phyloP scores from a whole-genome alignment of 768 basidiomycete genomes.

The Boletus fagicola region DNA sequence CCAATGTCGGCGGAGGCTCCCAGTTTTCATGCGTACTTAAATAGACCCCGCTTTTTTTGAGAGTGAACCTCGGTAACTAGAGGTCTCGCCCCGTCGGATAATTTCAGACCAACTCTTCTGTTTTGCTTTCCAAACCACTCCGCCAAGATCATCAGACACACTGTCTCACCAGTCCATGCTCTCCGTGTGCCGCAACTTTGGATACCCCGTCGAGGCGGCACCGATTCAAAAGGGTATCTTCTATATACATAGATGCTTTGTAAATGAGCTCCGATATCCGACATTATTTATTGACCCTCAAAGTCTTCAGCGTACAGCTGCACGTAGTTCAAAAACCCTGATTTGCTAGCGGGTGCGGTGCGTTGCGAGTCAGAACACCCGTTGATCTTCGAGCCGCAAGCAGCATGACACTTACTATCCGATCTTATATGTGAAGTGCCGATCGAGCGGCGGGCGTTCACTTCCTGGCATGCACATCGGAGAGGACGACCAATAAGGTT shows the following conservation, averaged over 20 bases:
- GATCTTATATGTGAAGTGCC: slow-evolving; percentile 29
- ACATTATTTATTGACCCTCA: slow-evolving; percentile 8
- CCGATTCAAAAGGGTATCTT: neutral
- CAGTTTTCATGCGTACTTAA: neutral
- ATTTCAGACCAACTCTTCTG: neutral
- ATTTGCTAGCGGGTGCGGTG: slow-evolving; percentile 23
- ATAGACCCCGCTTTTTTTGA: neutral
- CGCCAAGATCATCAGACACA: neutral
- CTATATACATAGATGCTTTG: neutral
- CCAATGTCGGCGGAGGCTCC: neutral
- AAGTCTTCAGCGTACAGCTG: slow-evolving; percentile 40
- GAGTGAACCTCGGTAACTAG: neutral
- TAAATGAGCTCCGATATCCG: neutral
- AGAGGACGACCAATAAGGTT: slow-evolving; percentile 41
- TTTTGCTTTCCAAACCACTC: slow-evolving; percentile 4
- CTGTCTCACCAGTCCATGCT: neutral
- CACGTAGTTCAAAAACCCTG: slow-evolving; percentile 39
- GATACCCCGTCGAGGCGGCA: neutral
- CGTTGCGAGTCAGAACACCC: neutral
- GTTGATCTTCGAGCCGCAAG: neutral
- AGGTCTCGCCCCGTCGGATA: neutral
- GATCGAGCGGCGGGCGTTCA: slow-evolving; percentile 20
- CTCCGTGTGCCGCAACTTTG: neutral
- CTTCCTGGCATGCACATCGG: slow-evolving; percentile 27
- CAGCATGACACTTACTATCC: slow-evolving; percentile 28